Base-by-base conservation (phyloP, 306 rosid species). In the Cucumis hystrix region DNA sequence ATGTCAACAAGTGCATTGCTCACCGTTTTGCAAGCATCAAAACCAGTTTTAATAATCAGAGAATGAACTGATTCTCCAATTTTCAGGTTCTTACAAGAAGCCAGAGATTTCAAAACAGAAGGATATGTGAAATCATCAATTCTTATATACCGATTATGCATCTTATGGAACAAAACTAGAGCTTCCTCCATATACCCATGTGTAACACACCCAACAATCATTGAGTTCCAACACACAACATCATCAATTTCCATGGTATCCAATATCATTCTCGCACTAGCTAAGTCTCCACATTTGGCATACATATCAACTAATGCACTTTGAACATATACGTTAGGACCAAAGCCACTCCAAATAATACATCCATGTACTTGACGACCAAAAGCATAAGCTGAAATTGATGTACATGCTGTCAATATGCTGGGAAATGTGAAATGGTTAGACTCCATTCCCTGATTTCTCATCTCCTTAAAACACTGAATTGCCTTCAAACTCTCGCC, bases 281-380 rank as follows among this genome's bases (percentile, higher is more conserved):
- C 33, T 70, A 89, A 79, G 76, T 85, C 87, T 73, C 96, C 96
- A 21, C 97, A 92, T 87, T 94, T 92, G 7, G 92, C 85, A 66
- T 94, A 92, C 97, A 92, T 87, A 80, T 86, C 92, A 79, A 94
- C 88, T 85, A 94, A 81, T 6, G 98, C 88, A 81, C 97, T 92
- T 78, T 88, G 97, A 83, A 90, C 96, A 82, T 76, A 92, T 28
- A 88, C 82, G 75, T 89, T 94, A 75, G 90, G 79, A 67, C 85
- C 89, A 78, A 89, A 89, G 78, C 97, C 97, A 83, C 85, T 89
- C 79, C 68, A 70, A 74, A 90, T 52, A 75, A 90, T 79, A 81
- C 88, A 94, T 49, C 89, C 84, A 72, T 90, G 97, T 63, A 92
- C 90, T 83, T 89, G 97, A 77, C 82, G 79, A 51, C 98, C 97